Evolutionary conservation across 106 monocot genomes (phyloP), one percentile per base, ranked within the genome.

Genomic region (Vanilla planifolia): DNA sequence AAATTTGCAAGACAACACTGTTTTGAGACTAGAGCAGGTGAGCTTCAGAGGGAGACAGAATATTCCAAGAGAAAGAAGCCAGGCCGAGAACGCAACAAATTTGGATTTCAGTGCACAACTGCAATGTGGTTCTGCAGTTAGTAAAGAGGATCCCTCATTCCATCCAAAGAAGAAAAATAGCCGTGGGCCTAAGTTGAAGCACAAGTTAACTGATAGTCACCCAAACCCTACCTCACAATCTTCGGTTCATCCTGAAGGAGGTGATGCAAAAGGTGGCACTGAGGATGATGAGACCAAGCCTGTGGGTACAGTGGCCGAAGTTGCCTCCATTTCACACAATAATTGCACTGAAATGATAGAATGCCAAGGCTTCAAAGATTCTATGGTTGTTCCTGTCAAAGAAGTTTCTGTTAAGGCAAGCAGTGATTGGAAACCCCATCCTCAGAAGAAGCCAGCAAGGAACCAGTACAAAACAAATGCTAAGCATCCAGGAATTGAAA

Each of bases 401-500:
- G 67, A 64, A 36, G 33, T 27, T 11, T 66, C 60, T 66, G 59
- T 27, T 35, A 83, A 60, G 66, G 24, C 36, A 19, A 61, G 26
- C 44, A 68, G 47, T 27, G 67, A 81, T 13, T 80, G 78, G 79
- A 96, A 79, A 68, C 61, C 73, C 34, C 86, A 84, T 16, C 52
- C 63, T 64, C 48, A 64, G 10, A 90, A 75, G 48, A 83, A 66
- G 61, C 29, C 80, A 28, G 41, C 68, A n/a, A 73, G 79, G 59
- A 81, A 84, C 59, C 55, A 63, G 26, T 14, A 40, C 44, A 81
- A 73, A 52, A 23, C 65, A 36, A 50, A 30, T 44, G 80, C 87
- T 51, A 90, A 87, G 60, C 64, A 73, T 60, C 78, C 78, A 70
- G 80, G 61, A 23, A 51, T 55, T 55, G 90, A 96, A 56, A 59